Conservation (phyloP, 257 asterid species). For the Solanum verrucosum region DNA sequence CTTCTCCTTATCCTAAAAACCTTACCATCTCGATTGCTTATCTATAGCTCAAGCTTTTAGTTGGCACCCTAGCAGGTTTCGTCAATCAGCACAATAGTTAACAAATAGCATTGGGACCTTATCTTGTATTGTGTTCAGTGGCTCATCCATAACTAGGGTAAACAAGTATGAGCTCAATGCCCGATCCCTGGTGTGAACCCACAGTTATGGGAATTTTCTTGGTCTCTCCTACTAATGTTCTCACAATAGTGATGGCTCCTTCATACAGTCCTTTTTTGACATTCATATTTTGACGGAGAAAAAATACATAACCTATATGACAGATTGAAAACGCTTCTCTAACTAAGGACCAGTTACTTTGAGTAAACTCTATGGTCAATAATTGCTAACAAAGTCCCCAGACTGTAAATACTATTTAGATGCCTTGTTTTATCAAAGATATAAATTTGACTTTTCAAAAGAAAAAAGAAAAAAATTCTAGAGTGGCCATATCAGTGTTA, state of each 20-base stretch:
- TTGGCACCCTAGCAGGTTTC: neutral
- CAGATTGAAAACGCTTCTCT: neutral
- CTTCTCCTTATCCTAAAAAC: neutral
- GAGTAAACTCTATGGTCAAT: neutral
- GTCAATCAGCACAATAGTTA: neutral
- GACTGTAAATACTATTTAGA: neutral
- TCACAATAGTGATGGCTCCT: neutral
- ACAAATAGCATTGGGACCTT: neutral
- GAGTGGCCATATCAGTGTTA: neutral
- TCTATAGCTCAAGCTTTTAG: neutral
- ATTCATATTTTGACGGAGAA: neutral
- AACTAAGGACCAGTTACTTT: neutral
- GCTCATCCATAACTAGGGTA: neutral
- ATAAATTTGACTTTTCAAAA: neutral
- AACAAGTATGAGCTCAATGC: neutral
- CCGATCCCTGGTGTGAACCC: neutral
- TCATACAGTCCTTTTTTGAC: neutral
- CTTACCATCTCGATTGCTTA: neutral
- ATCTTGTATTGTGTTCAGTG: neutral
- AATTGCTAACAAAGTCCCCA: neutral
- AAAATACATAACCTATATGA: neutral
- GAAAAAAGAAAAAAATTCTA: neutral
- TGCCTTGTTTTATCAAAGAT: neutral
- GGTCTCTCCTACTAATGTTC: neutral
- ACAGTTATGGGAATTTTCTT: neutral